Evolutionary conservation across 177 flowering plant genomes (phyloP), one percentile per base, ranked within the genome.

Genomic region (Vitis hybrid): DNA sequence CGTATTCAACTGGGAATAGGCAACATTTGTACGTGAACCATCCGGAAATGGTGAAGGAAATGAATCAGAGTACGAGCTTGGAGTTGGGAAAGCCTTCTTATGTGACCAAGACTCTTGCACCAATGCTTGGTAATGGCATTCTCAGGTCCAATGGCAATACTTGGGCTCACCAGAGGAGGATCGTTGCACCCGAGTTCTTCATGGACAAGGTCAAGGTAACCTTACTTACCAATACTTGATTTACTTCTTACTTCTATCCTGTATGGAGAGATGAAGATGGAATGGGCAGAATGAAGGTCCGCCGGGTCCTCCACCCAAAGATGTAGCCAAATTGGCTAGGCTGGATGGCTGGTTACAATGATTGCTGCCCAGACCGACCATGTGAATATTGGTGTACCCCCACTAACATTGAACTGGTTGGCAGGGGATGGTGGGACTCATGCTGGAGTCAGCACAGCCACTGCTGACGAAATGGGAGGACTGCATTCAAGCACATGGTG

Each of bases 131-230:
- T 50, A 77, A 78, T 71, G 86, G 88, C 64, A 68, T 87, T 59
- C 29, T 79, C 54, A 81, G 86, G 63, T 80, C 88, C 51, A 87
- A 85, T 22, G 88, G 88, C 13, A 74, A 56, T 55, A 0, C 49
- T 26, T 87, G 91, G 91, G 82, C 87, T 10, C 84, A 78, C 10
- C 91, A 87, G 62, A 69, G 86, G 65, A 84, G 81, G 65, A 82
- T 85, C 19, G 67, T 85, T 14, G 87, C 87, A 9, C 83, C 86
- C 0, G 87, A 84, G 70, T 82, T 84, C 79, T 86, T 77, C 81
- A 80, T 82, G 77, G 88, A 83, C 75, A 84, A 80, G 70, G 88
- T 84, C 66, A 84, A 83, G 90, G 90, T 86, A 81, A 55, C 8
- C 45, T 39, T 39, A 39, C 45, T 39, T 39, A 39, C 45, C 45